A percentile compares a stretch with the other conserved stretches of the same genome.
Evolutionary conservation across 2,329 filamentous ascomycete species (phyloP).

Genomic region (Pseudofabraea citricarpa): DNA sequence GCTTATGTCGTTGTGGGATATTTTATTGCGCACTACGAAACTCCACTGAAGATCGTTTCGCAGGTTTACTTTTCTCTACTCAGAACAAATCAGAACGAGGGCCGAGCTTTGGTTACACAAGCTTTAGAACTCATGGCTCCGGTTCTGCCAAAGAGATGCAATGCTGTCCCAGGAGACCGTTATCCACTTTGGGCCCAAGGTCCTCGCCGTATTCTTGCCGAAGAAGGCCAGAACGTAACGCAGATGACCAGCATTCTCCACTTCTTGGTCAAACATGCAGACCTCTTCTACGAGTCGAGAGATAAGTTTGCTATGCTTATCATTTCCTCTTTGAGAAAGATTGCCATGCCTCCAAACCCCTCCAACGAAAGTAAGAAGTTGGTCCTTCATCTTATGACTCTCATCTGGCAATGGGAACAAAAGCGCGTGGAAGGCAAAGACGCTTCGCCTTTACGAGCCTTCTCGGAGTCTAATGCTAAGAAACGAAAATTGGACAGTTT

Average conservation of each 20-base stretch:
- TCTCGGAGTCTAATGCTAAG: constrained; percentile 63
- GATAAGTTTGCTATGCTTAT: constrained; percentile 89
- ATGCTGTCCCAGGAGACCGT: constrained; percentile 59
- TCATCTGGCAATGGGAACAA: constrained; percentile 93
- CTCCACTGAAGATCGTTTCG: constrained; percentile 89
- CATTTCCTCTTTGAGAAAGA: constrained; percentile 82
- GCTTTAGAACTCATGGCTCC: constrained; percentile 93
- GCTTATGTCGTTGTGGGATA: constrained; percentile 96
- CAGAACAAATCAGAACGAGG: constrained; percentile 92
- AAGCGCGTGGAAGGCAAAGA: constrained; percentile 62
- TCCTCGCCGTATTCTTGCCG: constrained; percentile 83
- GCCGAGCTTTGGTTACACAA: constrained; percentile 85
- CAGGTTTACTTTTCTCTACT: constrained; percentile 92
- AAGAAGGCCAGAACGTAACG: constrained; percentile 91
- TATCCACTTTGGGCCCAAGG: constrained; percentile 86
- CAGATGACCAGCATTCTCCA: constrained; percentile 98
- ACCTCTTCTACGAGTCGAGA: constrained; percentile 90
- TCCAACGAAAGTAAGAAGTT: constrained; percentile 91
- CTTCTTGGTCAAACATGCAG: constrained; percentile 87
- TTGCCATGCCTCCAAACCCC: constrained; percentile 75
- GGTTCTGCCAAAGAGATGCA: constrained; percentile 80
- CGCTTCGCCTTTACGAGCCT: constrained; percentile 34
- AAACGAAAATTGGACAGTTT: constrained; percentile 68
- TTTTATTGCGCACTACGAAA: constrained; percentile 96
- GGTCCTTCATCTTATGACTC: constrained; percentile 81